Base-by-base conservation (phyloP, 1,139 yeast species). In the Saccharomycopsis hybrid region DNA sequence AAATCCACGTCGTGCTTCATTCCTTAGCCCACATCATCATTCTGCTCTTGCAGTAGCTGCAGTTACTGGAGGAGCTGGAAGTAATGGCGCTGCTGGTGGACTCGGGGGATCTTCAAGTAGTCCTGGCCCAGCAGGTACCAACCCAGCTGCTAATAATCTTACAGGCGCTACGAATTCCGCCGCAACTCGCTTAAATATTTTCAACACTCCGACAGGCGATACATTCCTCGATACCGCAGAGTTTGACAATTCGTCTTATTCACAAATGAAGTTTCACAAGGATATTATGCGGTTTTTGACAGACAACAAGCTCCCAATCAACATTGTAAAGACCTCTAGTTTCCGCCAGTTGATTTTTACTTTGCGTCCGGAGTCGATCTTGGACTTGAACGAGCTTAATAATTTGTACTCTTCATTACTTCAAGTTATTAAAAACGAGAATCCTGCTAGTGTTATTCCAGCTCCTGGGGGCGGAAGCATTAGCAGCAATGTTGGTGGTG, bases 291-390 rank as follows among this genome's bases (percentile, higher is more conserved):
- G 68, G 55, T 78, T 77, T 54, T 60, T 77, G 44, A 69, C 73
- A 7, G 82, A 77, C 25, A 76, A 78, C 59, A 76, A 75, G 58
- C 64, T 78, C 27, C 72, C 79, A 1, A 69, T 77, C 30, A 66
- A 65, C 43, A 71, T 73, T 4, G 71, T 76, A 33, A 73, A 73
- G 59, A 71, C 78, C 36, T 72, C 66, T n/a, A 68, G 78, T 2
- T 78, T 78, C 59, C 76, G 74, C 56, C 81, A 77, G 57, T 61
- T 78, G 41, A 64, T 78, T 7, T 72, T 70, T 55, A 78, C 77
- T 47, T 65, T 78, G 54, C 65, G 76, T 50, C 72, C 78, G 0
- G 77, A 73, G 44, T 71, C 78, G 1, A 63, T 77, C 4, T 56
- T 63, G 1, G 82, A 77, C 56, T 62, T 78, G 55, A 59, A 67